Evolutionary conservation across 2,329 filamentous ascomycete species (phyloP).

Genomic region (Beauveria sp.): DNA sequence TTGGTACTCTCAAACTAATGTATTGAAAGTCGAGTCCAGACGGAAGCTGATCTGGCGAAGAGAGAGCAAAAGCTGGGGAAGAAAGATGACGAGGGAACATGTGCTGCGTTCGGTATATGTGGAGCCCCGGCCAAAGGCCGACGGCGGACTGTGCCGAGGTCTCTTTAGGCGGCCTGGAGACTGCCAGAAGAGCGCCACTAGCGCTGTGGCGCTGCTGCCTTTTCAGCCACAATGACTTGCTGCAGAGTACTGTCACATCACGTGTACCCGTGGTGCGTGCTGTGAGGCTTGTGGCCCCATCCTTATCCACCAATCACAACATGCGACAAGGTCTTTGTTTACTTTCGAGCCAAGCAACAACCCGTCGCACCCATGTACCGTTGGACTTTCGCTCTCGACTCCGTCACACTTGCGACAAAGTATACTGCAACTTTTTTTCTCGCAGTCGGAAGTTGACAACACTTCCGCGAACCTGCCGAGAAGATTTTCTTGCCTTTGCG

Average conservation of each 20-base stretch:
- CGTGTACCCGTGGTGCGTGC: constrained; percentile 17
- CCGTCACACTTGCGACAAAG: constrained; percentile 12
- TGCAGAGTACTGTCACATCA: constrained; percentile 13
- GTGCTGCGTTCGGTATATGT: constrained; percentile 22
- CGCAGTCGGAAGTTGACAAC: background rate
- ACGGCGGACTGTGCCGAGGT: constrained; percentile 23
- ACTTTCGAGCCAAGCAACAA: constrained; percentile 34
- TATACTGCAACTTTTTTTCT: background rate
- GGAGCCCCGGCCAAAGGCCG: constrained; percentile 17
- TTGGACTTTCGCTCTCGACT: constrained; percentile 9
- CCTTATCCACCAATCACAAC: constrained; percentile 13
- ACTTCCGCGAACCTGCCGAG: constrained; percentile 14
- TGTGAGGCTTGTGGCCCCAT: too few relatives aligned
- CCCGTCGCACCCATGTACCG: constrained; percentile 9
- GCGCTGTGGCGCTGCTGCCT: too few relatives aligned
- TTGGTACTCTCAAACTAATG: background rate
- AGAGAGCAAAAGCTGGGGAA: constrained; percentile 4
- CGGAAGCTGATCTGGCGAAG: constrained; percentile 10
- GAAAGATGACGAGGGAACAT: constrained; percentile 20
- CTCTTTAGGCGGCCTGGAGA: background rate
- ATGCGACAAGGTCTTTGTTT: constrained; percentile 28
- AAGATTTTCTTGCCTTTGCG: background rate
- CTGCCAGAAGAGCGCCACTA: too few relatives aligned
- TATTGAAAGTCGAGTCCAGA: background rate
- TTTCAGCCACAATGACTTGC: too few relatives aligned